These are phyloP conservation scores for Camellia lanceoleosa DNA, from an alignment of 148 eudicot genomes.

Conservation along the genomic window DNA sequence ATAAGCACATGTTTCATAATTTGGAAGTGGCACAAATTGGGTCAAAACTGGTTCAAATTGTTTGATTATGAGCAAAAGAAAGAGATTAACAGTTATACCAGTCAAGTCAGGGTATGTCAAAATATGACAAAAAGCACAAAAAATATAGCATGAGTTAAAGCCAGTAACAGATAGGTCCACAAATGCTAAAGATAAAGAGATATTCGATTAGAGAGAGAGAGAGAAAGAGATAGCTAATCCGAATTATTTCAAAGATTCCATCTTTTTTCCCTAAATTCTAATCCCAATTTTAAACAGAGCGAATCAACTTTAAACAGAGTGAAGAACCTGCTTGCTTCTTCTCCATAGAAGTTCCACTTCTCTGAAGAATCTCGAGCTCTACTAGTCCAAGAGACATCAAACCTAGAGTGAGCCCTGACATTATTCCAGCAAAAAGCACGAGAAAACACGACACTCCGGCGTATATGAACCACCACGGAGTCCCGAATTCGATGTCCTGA, in stretches of 20 bases:
- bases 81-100: too few relatives aligned
- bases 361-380: constrained; percentile 83
- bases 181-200: not conserved
- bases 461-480: constrained; percentile 60
- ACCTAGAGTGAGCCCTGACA: constrained; percentile 90
- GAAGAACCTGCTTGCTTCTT: constrained; percentile 79
- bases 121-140: too few relatives aligned
- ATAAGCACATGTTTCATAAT: too few relatives aligned
- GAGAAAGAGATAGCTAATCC: too few relatives aligned
- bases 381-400: constrained; percentile 89
- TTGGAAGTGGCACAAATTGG: too few relatives aligned
- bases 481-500: constrained; percentile 49
- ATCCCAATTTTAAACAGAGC: not conserved
- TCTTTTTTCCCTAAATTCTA: not conserved
- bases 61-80: too few relatives aligned
- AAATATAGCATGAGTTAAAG: too few relatives aligned
- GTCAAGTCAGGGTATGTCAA: too few relatives aligned
- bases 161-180: too few relatives aligned
- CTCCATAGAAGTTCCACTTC: constrained; percentile 67
- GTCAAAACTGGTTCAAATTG: too few relatives aligned
- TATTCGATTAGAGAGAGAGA: not conserved
- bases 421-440: constrained; percentile 84
- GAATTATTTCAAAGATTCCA: too few relatives aligned
- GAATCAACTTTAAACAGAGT: not conserved
- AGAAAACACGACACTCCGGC: constrained; percentile 64